Conservation (phyloP, 148 eudicot species). For the Mesembryanthemum crystallinum region DNA sequence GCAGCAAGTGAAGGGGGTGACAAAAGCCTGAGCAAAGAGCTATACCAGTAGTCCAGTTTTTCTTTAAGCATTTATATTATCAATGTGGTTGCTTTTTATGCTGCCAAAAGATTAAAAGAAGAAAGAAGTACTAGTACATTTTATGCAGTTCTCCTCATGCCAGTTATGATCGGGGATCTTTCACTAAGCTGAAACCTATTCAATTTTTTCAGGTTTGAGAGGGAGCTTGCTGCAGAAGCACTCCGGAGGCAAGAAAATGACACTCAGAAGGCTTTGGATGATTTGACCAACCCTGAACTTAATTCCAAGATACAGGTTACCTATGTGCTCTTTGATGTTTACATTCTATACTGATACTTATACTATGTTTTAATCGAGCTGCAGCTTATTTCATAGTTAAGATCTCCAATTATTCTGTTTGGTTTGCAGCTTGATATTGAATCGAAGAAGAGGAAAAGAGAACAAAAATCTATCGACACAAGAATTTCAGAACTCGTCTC, state of each 20-base stretch:
- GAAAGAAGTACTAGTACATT: no score
- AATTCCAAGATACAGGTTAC: conserved; percentile 70
- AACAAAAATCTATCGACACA: conserved; percentile 33
- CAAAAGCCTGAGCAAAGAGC: background rate
- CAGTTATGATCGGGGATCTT: background rate
- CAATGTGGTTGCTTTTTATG: no score
- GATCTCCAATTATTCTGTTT: background rate
- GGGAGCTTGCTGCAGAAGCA: conserved; percentile 86
- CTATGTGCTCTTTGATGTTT: conserved; percentile 3
- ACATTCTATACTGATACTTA: background rate
- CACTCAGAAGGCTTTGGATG: conserved; percentile 71
- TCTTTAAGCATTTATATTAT: no score
- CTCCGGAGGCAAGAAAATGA: conserved; percentile 92
- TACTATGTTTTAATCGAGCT: background rate
- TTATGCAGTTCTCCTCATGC: background rate
- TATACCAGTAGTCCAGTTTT: no score
- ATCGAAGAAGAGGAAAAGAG: conserved; percentile 66
- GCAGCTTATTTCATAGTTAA: background rate
- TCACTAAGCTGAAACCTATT: conserved; percentile 4
- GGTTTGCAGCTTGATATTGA: conserved; percentile 62
- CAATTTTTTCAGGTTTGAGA: conserved; percentile 55
- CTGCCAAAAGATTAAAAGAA: no score
- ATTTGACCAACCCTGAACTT: conserved; percentile 73
- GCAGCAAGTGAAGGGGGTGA: background rate
- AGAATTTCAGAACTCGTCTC: conserved; percentile 46